Evolutionary conservation across 352 stramenopile genomes (phyloP).

Genomic region (Pythium chondricola): DNA sequence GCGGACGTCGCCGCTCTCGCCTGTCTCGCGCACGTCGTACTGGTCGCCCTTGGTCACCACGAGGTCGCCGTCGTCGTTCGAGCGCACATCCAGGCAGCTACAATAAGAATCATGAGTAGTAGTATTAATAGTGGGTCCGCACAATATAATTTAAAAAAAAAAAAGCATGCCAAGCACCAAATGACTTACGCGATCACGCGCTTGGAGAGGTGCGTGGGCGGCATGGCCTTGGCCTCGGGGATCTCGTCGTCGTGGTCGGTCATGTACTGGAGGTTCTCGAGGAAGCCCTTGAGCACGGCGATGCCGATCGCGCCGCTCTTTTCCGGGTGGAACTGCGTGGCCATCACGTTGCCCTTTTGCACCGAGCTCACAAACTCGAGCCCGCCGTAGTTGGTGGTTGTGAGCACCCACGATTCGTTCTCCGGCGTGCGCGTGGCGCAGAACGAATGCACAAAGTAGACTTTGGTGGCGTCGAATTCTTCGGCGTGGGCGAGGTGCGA

Average conservation of each 20-base stretch:
- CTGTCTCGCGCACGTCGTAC: slow-evolving; percentile 95
- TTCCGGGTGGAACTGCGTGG: slow-evolving; percentile 98
- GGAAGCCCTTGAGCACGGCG: slow-evolving; percentile 89
- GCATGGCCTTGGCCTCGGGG: slow-evolving; percentile 17
- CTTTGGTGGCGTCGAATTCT: slow-evolving; percentile 33
- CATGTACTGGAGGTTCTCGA: slow-evolving; percentile 65
- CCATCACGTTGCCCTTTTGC: slow-evolving; percentile 94
- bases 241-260: slow-evolving; percentile 41
- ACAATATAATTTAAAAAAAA: too few relatives aligned
- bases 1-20: slow-evolving; percentile 82
- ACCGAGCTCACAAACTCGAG: slow-evolving; percentile 92
- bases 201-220: slow-evolving; percentile 86
- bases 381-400: slow-evolving; percentile 93
- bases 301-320: slow-evolving; percentile 94
- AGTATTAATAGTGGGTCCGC: too few relatives aligned
- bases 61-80: slow-evolving; percentile 94
- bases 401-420: slow-evolving; percentile 91
- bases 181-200: slow-evolving; percentile 90
- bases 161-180: too few relatives aligned
- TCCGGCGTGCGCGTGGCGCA: slow-evolving; percentile 63
- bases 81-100: slow-evolving; percentile 94
- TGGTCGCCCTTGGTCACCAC: slow-evolving; percentile 99
- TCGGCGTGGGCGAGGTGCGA: slow-evolving; percentile 30
- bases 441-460: slow-evolving; percentile 99
- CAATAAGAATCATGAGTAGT: slow-evolving; percentile 2